These are phyloP conservation scores for Cyclotella baltica DNA, from an alignment of 108 stramenopile genomes.

Conservation along the genomic window DNA sequence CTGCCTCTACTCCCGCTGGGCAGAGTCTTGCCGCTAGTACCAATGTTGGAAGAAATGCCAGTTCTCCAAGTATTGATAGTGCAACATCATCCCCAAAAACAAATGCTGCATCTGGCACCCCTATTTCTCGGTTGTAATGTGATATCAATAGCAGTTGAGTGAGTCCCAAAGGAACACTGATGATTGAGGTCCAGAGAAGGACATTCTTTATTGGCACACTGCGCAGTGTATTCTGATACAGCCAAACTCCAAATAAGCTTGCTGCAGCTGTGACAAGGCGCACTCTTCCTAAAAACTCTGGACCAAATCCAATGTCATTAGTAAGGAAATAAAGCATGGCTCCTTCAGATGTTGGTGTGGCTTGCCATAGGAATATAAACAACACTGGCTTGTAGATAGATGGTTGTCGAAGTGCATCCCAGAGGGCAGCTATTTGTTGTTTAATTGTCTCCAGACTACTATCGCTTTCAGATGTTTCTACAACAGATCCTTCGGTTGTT, in stretches of 20 bases:
- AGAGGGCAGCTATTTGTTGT: constrained; percentile 75
- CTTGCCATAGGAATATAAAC: constrained; percentile 95
- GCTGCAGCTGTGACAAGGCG: constrained; percentile 85
- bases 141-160: constrained; percentile 84
- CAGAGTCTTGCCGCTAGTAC: constrained; percentile 93
- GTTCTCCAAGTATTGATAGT: constrained; percentile 86
- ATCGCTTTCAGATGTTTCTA: constrained; percentile 1
- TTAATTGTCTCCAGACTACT: constrained; percentile 39
- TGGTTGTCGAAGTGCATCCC: constrained; percentile 82
- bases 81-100: constrained; percentile 94
- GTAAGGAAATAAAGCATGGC: constrained; percentile 96
- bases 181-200: constrained; percentile 84
- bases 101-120: constrained; percentile 93
- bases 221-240: constrained; percentile 72
- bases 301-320: constrained; percentile 90
- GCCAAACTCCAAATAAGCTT: constrained; percentile 85
- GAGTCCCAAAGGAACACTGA: constrained; percentile 77
- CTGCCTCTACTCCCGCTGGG: constrained; percentile 94
- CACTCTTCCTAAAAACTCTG: constrained; percentile 94
- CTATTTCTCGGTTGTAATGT: constrained; percentile 84
- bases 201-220: constrained; percentile 82
- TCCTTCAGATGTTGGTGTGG: constrained; percentile 92
- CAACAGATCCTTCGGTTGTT: constrained; percentile 2
- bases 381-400: constrained; percentile 91
- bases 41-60: constrained; percentile 95